A percentile compares a stretch with the other conserved stretches of the same genome.
phyloP scores from a whole-genome alignment of 208 protist species.

The Leishmania gerbilli region DNA sequence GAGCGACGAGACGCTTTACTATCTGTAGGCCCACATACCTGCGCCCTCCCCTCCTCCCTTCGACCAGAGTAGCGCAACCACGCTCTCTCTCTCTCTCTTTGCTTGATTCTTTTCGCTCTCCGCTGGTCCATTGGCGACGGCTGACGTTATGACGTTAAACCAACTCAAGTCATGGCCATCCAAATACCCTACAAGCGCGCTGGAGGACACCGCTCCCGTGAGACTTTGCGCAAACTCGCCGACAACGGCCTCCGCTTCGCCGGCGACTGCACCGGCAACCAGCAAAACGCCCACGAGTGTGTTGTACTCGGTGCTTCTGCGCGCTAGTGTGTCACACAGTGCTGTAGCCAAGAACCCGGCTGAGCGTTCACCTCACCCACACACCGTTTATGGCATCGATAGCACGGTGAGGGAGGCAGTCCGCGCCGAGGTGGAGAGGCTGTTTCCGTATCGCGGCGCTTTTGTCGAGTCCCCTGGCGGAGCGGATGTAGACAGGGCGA shows the following conservation, averaged over 20 bases:
- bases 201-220: not conserved
- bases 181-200: too few species aligned
- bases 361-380: slow-evolving; percentile 12
- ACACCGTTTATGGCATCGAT: slow-evolving; percentile 10
- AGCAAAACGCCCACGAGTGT: slow-evolving; percentile 7
- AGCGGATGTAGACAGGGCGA: not conserved
- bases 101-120: not conserved
- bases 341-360: not conserved
- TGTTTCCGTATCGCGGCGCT: slow-evolving; percentile 24
- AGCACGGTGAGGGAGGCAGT: not conserved
- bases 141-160: slow-evolving; percentile 5
- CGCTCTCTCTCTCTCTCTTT: not conserved
- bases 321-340: not conserved
- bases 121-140: not conserved
- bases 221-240: not conserved
- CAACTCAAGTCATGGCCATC: not conserved
- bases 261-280: not conserved
- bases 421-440: slow-evolving; percentile 2
- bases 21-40: not conserved
- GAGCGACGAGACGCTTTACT: not conserved
- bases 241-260: not conserved
- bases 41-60: not conserved
- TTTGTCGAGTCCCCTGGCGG: slow-evolving; percentile 10
- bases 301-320: slow-evolving; percentile 21
- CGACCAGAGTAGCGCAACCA: not conserved